Evolutionary conservation across 441 rosid species (phyloP).

Genomic region (Populus hybrid): DNA sequence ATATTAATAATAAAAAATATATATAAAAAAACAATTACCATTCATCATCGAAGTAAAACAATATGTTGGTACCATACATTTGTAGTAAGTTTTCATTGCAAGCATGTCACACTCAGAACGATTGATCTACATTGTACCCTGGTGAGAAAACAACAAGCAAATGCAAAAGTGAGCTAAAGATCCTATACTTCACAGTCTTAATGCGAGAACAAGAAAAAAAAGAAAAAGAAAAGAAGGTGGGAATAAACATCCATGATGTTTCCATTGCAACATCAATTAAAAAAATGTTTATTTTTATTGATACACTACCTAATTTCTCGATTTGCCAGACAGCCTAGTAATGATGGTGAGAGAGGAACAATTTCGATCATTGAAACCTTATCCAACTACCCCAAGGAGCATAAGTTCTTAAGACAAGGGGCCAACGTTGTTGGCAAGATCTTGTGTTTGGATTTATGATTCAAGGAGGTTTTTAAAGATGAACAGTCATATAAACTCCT

Average conservation of each 20-base stretch:
- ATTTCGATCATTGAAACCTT: background rate
- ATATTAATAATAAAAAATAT: no score
- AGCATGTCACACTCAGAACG: no score
- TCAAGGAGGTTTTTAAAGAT: background rate
- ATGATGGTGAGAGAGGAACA: background rate
- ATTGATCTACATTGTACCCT: no score
- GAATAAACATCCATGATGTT: background rate
- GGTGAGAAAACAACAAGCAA: no score
- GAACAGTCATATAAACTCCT: background rate
- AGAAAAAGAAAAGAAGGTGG: background rate
- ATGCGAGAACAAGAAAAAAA: background rate
- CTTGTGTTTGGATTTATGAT: background rate
- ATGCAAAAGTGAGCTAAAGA: background rate
- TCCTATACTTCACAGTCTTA: no score
- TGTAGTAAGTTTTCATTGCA: no score
- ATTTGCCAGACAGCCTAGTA: background rate
- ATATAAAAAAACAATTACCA: no score
- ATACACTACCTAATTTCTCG: background rate
- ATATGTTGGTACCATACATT: no score
- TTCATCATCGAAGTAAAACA: no score
- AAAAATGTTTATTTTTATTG: no score
- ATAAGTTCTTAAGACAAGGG: background rate
- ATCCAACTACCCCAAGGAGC: background rate
- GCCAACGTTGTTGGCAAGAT: background rate
- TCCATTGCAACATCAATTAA: background rate